phyloP scores from a whole-genome alignment of 2,329 filamentous ascomycete genomes.

The Aspergillus alliaceus region DNA sequence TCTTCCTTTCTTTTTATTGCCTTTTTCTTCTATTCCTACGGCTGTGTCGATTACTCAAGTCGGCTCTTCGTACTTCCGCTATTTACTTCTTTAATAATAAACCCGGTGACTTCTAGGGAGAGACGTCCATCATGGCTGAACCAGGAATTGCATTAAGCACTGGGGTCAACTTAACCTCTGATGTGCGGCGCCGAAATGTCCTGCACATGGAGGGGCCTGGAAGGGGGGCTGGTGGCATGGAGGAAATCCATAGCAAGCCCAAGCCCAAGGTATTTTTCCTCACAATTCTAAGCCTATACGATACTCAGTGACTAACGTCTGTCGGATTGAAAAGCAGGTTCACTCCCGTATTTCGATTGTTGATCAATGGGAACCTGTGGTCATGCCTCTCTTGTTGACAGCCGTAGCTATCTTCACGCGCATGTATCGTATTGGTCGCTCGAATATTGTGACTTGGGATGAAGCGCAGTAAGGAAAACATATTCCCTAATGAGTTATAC shows the following conservation, averaged over 20 bases:
- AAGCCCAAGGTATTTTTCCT: slow-evolving; percentile 33
- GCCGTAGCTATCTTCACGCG: slow-evolving; percentile 65
- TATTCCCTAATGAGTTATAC: background rate
- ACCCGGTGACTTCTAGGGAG: background rate
- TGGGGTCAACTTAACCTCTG: slow-evolving; percentile 33
- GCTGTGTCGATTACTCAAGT: background rate
- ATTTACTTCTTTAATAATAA: background rate
- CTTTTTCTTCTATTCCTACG: slow-evolving; percentile 11
- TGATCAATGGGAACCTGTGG: slow-evolving; percentile 62
- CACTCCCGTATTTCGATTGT: slow-evolving; percentile 39
- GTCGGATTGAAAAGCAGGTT: slow-evolving; percentile 22
- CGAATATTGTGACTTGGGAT: slow-evolving; percentile 73
- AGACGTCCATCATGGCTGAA: slow-evolving; percentile 29
- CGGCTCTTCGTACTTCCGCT: background rate
- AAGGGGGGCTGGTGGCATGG: slow-evolving; percentile 16
- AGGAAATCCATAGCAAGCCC: slow-evolving; percentile 34
- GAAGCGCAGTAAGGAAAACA: slow-evolving; percentile 64
- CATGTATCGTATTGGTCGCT: slow-evolving; percentile 67
- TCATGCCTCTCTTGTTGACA: slow-evolving; percentile 65
- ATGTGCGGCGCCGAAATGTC: slow-evolving; percentile 46
- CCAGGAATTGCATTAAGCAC: slow-evolving; percentile 35
- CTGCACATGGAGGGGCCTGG: slow-evolving; percentile 31
- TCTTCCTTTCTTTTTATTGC: slow-evolving; percentile 11
- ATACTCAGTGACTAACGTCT: background rate
- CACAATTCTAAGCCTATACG: background rate